These are phyloP conservation scores for Penicillium frequentans DNA, from an alignment of 2,329 filamentous ascomycete genomes.

Conservation along the genomic window DNA sequence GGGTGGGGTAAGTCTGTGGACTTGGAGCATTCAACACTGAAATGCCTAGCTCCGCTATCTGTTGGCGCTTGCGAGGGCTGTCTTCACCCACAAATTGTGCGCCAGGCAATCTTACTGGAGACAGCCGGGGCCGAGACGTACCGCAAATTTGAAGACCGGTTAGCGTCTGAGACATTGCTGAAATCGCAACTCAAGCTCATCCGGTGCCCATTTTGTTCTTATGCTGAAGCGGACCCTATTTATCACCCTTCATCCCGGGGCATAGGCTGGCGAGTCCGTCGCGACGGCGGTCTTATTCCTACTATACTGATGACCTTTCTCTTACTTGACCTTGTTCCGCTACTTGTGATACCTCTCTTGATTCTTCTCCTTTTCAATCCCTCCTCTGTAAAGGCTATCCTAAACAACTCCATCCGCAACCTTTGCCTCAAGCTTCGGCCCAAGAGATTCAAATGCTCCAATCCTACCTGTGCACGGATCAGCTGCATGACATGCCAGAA, in stretches of 20 bases:
- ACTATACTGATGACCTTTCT: constrained; percentile 50
- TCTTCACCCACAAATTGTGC: constrained; percentile 68
- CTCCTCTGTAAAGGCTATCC: constrained; percentile 48
- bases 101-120: constrained; percentile 69
- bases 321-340: constrained; percentile 45
- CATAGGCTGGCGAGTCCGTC: constrained; percentile 57
- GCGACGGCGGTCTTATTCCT: constrained; percentile 52
- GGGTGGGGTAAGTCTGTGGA: constrained; percentile 84
- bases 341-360: constrained; percentile 53
- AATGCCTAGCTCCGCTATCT: constrained; percentile 75
- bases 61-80: constrained; percentile 69
- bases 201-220: constrained; percentile 86
- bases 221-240: constrained; percentile 82
- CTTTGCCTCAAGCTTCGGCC: constrained; percentile 70
- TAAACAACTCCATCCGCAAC: constrained; percentile 63
- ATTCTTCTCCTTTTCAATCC: constrained; percentile 59
- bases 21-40: constrained; percentile 68
- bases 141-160: constrained; percentile 72
- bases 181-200: constrained; percentile 73
- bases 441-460: constrained; percentile 74
- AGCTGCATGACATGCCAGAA: constrained; percentile 84
- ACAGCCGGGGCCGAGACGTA: constrained; percentile 71
- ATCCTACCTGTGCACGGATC: constrained; percentile 63
- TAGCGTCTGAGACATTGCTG: constrained; percentile 73
- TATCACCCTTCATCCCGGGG: constrained; percentile 60